Evolutionary conservation across 331 rosid genomes (phyloP).

Genomic region (Ulmus americana): DNA sequence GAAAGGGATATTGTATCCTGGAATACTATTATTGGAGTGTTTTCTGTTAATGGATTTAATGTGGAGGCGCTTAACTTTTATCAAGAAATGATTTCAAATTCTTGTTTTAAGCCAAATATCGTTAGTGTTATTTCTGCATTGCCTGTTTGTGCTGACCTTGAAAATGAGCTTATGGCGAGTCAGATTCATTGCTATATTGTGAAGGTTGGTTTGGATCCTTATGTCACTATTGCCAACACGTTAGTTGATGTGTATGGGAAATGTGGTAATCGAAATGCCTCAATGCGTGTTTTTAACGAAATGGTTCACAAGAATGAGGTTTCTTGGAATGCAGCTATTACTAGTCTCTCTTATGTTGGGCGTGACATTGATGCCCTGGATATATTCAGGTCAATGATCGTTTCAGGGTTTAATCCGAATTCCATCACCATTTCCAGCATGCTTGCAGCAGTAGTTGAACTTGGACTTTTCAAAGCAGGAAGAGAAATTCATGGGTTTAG

Average conservation of each 20-base stretch:
- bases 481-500: conserved; percentile 65
- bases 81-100: conserved; percentile 34
- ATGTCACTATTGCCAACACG: conserved; percentile 52
- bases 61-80: conserved; percentile 36
- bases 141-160: conserved; percentile 53
- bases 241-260: conserved; percentile 78
- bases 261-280: conserved; percentile 54
- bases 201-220: conserved; percentile 62
- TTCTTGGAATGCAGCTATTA: conserved; percentile 77
- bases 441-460: conserved; percentile 63
- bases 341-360: conserved; percentile 55
- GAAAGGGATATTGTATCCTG: conserved; percentile 70
- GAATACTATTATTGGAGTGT: conserved; percentile 59
- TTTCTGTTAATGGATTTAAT: conserved; percentile 43
- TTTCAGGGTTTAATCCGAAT: conserved; percentile 48
- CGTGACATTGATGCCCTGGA: conserved; percentile 38
- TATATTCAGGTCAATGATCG: conserved; percentile 54
- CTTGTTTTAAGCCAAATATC: conserved; percentile 41
- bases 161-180: conserved; percentile 40
- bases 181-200: conserved; percentile 54
- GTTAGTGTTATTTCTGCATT: conserved; percentile 52
- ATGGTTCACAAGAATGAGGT: conserved; percentile 58
- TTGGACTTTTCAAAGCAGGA: conserved; percentile 43
- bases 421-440: conserved; percentile 61
- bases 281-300: conserved; percentile 55